Evolutionary conservation across 2,329 filamentous ascomycete species (phyloP).

Genomic region (Ophiostoma perfectum): DNA sequence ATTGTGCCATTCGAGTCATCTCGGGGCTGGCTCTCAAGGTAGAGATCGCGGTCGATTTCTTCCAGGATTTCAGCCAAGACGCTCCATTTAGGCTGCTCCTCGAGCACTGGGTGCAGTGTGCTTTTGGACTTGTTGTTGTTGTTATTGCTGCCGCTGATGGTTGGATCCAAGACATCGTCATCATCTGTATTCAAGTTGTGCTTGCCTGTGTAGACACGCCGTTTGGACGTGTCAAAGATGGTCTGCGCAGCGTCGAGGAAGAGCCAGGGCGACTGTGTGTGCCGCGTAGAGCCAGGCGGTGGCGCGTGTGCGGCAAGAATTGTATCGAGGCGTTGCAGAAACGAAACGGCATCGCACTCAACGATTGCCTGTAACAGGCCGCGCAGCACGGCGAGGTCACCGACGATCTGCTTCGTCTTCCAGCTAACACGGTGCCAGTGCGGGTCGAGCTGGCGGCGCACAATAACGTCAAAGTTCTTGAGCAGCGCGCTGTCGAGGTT

Average conservation of each 20-base stretch:
- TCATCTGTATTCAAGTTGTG: constrained; percentile 47
- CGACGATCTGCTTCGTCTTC: constrained; percentile 91
- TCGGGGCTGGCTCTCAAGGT: constrained; percentile 65
- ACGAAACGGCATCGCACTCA: constrained; percentile 82
- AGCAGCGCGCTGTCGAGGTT: constrained; percentile 88
- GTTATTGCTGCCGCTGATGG: background rate
- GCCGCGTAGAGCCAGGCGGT: constrained; percentile 76
- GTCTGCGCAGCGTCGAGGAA: constrained; percentile 93
- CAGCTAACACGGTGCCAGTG: constrained; percentile 97
- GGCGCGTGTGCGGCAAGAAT: constrained; percentile 88
- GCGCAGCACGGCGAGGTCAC: constrained; percentile 76
- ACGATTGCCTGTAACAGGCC: constrained; percentile 77
- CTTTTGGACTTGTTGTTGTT: constrained; percentile 42
- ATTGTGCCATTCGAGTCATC: constrained; percentile 90
- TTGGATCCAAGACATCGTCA: constrained; percentile 30
- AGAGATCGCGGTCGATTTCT: constrained; percentile 81
- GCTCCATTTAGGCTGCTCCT: constrained; percentile 92
- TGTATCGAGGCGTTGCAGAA: constrained; percentile 89
- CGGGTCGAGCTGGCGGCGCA: constrained; percentile 84
- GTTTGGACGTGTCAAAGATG: constrained; percentile 85
- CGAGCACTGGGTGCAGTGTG: constrained; percentile 71
- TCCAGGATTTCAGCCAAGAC: constrained; percentile 83
- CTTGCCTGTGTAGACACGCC: constrained; percentile 73
- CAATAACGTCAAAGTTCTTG: constrained; percentile 83
- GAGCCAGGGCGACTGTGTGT: constrained; percentile 91